Conservation (phyloP, 208 protist species). For the Leishmania guyanensis region DNA sequence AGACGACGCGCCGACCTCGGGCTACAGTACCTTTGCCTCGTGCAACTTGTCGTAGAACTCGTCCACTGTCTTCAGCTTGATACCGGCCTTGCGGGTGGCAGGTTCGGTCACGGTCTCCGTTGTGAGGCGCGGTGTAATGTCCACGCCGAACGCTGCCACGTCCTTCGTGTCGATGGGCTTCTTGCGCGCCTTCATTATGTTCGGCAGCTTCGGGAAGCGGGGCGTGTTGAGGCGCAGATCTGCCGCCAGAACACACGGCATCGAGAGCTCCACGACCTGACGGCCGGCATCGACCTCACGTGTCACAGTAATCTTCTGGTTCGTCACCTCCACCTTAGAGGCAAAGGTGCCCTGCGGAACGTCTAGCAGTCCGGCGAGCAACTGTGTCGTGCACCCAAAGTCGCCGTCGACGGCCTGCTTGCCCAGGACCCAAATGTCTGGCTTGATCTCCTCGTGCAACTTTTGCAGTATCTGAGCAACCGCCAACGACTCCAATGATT, state of each 20-base stretch:
- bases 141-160: slow-evolving; percentile 78
- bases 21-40: slow-evolving; percentile 89
- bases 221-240: slow-evolving; percentile 96
- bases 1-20: not conserved
- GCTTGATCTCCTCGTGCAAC: slow-evolving; percentile 87
- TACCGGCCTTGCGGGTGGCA: slow-evolving; percentile 73
- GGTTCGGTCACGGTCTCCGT: slow-evolving; percentile 84
- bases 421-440: slow-evolving; percentile 91
- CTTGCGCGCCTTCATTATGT: slow-evolving; percentile 98
- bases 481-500: slow-evolving; percentile 87
- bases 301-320: slow-evolving; percentile 84
- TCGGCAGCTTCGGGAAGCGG: slow-evolving; percentile 95
- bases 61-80: slow-evolving; percentile 91
- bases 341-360: slow-evolving; percentile 96
- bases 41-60: slow-evolving; percentile 93
- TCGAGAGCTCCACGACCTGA: slow-evolving; percentile 87
- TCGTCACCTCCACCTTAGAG: slow-evolving; percentile 82
- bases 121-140: slow-evolving; percentile 74
- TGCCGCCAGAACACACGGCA: slow-evolving; percentile 86
- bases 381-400: slow-evolving; percentile 93
- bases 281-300: slow-evolving; percentile 96
- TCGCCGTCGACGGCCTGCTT: slow-evolving; percentile 98
- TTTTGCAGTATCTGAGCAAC: slow-evolving; percentile 94
- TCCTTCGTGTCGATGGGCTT: slow-evolving; percentile 91
- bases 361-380: slow-evolving; percentile 93